A percentile compares a stretch with the other conserved stretches of the same genome.
Evolutionary conservation across 2,329 filamentous ascomycete species (phyloP).

Genomic region (Penicillium sp.): DNA sequence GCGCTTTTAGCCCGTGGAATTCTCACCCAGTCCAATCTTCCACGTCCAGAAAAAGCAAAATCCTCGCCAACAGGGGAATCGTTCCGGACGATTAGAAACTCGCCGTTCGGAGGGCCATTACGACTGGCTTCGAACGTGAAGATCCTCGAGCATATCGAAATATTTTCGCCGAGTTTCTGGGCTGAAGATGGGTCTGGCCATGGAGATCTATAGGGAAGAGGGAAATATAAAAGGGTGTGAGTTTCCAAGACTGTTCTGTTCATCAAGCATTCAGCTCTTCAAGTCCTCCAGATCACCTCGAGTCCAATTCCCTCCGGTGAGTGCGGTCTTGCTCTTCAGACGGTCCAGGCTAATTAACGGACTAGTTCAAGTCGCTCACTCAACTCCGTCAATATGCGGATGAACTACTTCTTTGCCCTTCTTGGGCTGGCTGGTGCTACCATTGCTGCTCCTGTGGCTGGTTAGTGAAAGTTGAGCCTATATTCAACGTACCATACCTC

Average conservation of each 20-base stretch:
- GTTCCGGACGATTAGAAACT: conserved; percentile 4
- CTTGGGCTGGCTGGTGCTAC: conserved; percentile 9
- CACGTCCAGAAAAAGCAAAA: conserved; percentile 6
- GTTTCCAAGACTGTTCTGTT: not conserved
- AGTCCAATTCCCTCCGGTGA: not conserved
- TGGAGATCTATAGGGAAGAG: not conserved
- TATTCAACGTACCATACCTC: not conserved
- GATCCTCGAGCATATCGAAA: conserved; percentile 8
- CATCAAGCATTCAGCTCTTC: not conserved
- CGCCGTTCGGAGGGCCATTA: not conserved
- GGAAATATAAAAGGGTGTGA: not conserved
- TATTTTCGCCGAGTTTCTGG: conserved; percentile 10
- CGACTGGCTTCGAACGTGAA: conserved; percentile 7
- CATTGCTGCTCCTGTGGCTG: conserved; percentile 14
- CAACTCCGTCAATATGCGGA: conserved; percentile 8
- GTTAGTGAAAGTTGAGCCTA: not conserved
- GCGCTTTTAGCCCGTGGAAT: not conserved
- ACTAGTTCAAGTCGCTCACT: not conserved
- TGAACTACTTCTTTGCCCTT: conserved; percentile 11
- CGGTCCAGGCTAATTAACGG: not conserved
- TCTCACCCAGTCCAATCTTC: not conserved
- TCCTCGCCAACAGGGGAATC: not conserved
- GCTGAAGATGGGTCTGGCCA: not conserved
- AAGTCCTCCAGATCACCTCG: not conserved
- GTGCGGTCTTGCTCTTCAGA: not conserved